Base-by-base conservation (phyloP, 352 stramenopile genomes). In the Pythium phragmiticola region DNA sequence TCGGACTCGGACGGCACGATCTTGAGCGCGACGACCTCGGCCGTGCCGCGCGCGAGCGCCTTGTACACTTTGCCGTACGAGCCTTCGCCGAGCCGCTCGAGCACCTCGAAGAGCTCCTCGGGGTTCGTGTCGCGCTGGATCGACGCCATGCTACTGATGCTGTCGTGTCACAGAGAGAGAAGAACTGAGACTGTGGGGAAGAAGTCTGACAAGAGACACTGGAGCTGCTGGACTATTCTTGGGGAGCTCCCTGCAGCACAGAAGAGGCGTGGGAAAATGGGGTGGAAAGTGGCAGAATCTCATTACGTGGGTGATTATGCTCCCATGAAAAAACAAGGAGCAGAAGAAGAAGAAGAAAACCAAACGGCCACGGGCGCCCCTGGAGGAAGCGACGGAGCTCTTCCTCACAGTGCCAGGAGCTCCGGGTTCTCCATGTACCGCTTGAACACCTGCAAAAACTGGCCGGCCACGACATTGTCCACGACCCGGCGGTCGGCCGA, bases 401-500 rank as follows among this genome's bases (percentile, higher is more conserved):
- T 6, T 39, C 3, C 48, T 71, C 84, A 90, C 65, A 90, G 75
- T 48, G 82, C 62, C 69, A 91, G 71, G 21, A 99, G 83, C 73
- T 98, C 91, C 7, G 97, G 97, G 68, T 96, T 90, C 70, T 91
- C 90, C 84, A 99, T 97, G 80, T 99, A 99, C 51, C 91, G 79
- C 74, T 98, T 97, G 71, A 99, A 98, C 19, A 81, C 80, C 67
- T 98, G 87, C 64, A 99, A 73, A 82, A 99, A 99, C 66, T 99
- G 87, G 23, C 89, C 88, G 3, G 95, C 95, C 53, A 98, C 92
- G 26, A 98, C 88, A 70, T 99, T 96, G 80, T 99, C 97, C 26
- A 99, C 94, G 36, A 99, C 97, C 34, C 97, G 93, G 66, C 97
- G 84, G 83, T 99, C 98, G 3, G 89, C 84, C 69, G 94, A 99